Conservation (phyloP, 176 grass and related monocot species). For the Luzula sylvatica region DNA sequence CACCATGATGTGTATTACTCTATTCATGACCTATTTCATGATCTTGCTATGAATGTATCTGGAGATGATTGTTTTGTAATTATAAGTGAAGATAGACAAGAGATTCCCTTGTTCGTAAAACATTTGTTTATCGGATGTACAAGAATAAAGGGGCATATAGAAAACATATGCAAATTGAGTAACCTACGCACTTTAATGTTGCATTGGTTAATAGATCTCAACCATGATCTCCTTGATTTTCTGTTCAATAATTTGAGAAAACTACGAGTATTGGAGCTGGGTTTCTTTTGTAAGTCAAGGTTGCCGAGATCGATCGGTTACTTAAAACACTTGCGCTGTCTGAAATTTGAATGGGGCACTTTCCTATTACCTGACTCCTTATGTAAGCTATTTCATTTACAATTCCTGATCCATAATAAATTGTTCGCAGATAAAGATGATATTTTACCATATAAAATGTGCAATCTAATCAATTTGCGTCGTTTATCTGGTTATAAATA, state of each 20-base stretch:
- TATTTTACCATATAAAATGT: too few relatives aligned
- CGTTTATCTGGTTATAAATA: too few relatives aligned
- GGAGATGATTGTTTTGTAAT: constrained; percentile 14
- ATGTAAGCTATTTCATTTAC: too few relatives aligned
- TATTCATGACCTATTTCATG: constrained; percentile 19
- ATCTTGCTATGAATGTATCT: constrained; percentile 8
- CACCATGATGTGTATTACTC: background rate
- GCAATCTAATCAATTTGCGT: too few relatives aligned
- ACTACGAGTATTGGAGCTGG: constrained; percentile 7
- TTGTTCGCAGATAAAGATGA: too few relatives aligned
- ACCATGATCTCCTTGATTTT: background rate
- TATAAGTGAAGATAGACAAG: background rate
- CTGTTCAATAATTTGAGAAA: constrained; percentile 9
- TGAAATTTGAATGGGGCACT: background rate
- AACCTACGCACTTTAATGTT: constrained; percentile 10
- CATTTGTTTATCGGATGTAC: background rate
- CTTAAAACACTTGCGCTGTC: constrained; percentile 12
- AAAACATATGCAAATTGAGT: background rate
- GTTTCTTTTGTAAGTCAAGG: background rate
- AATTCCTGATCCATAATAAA: too few relatives aligned
- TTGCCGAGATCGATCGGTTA: background rate
- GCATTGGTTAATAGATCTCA: too few relatives aligned
- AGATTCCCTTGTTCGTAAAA: background rate
- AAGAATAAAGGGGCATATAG: background rate
- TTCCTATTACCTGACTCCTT: background rate